Evolutionary conservation across 2,329 filamentous ascomycete species (phyloP).

Genomic region (Colletotrichum melonis): DNA sequence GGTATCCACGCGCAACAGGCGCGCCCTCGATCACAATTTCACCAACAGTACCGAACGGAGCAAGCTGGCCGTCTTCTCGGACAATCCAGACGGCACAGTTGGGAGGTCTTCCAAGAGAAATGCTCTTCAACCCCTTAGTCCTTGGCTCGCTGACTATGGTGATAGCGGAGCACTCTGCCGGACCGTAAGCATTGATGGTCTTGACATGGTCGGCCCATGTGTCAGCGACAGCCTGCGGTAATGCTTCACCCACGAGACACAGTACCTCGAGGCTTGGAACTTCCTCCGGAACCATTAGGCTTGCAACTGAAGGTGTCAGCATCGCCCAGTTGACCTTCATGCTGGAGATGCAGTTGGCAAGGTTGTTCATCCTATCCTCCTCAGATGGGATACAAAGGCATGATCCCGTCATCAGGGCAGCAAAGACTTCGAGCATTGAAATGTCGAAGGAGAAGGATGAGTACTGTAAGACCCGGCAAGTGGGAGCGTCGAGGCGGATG

Average conservation of each 20-base stretch:
- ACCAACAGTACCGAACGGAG: slow-evolving; percentile 39
- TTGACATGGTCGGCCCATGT: slow-evolving; percentile 35
- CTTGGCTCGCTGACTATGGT: slow-evolving; percentile 24
- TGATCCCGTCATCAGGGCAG: slow-evolving; percentile 47
- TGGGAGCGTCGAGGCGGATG: neutral
- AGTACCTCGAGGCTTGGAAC: slow-evolving; percentile 24
- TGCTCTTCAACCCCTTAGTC: slow-evolving; percentile 2
- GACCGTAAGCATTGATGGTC: slow-evolving; percentile 36
- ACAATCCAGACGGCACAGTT: slow-evolving; percentile 41
- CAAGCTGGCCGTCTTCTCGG: slow-evolving; percentile 35
- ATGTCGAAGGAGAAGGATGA: slow-evolving; percentile 55
- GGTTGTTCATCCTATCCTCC: slow-evolving; percentile 47
- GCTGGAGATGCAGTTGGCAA: neutral
- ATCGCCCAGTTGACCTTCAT: slow-evolving; percentile 27
- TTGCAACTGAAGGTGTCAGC: slow-evolving; percentile 33
- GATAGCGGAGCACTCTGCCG: slow-evolving; percentile 36
- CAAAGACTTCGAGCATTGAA: slow-evolving; percentile 50
- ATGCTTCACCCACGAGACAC: slow-evolving; percentile 31
- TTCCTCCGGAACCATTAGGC: slow-evolving; percentile 16
- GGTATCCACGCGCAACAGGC: slow-evolving; percentile 38
- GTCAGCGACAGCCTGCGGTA: slow-evolving; percentile 25
- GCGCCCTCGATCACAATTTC: slow-evolving; percentile 44
- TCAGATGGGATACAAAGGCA: slow-evolving; percentile 52
- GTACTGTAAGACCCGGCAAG: slow-evolving; percentile 48
- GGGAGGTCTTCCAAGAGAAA: slow-evolving; percentile 1